These are phyloP conservation scores for Lachancea fermentati DNA, from an alignment of 805 yeast genomes.

Conservation along the genomic window DNA sequence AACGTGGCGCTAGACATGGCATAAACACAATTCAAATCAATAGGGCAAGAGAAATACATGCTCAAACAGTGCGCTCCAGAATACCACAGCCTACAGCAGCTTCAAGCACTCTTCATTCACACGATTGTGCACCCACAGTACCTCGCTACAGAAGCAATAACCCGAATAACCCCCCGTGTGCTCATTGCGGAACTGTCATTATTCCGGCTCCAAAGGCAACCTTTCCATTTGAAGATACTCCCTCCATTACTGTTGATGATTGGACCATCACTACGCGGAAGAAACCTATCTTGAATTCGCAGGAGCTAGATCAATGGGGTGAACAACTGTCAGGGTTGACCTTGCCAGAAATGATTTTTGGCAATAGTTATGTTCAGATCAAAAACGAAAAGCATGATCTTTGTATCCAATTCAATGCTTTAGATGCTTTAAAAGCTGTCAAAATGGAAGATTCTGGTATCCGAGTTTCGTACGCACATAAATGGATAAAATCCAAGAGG, in stretches of 20 bases:
- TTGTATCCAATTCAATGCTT: slow-evolving; percentile 61
- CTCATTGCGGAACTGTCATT: slow-evolving; percentile 63
- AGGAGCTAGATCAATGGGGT: slow-evolving; percentile 66
- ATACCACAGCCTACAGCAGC: background rate
- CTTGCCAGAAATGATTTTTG: slow-evolving; percentile 96
- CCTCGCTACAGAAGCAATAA: slow-evolving; percentile 26
- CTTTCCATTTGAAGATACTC: slow-evolving; percentile 56
- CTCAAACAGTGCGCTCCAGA: slow-evolving; percentile 34
- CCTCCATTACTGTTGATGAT: slow-evolving; percentile 60
- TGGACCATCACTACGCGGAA: slow-evolving; percentile 75
- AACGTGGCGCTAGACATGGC: slow-evolving; percentile 25
- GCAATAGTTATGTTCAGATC: slow-evolving; percentile 63
- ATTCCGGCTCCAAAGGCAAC: slow-evolving; percentile 73
- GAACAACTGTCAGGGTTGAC: slow-evolving; percentile 62
- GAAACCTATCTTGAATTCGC: slow-evolving; percentile 69
- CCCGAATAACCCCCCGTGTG: slow-evolving; percentile 44
- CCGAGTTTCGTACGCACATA: slow-evolving; percentile 79
- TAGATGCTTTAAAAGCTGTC: slow-evolving; percentile 61
- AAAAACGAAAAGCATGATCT: slow-evolving; percentile 38
- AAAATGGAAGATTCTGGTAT: slow-evolving; percentile 45
- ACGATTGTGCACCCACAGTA: slow-evolving; percentile 1
- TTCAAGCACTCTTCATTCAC: background rate
- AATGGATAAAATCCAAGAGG: slow-evolving; percentile 56
- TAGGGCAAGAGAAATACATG: slow-evolving; percentile 60
- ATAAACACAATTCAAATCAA: slow-evolving; percentile 52